A percentile compares a stretch with the other conserved stretches of the same genome.
These are phyloP conservation scores for Avicennia marina DNA, from an alignment of 257 asterid species.

Conservation along the genomic window DNA sequence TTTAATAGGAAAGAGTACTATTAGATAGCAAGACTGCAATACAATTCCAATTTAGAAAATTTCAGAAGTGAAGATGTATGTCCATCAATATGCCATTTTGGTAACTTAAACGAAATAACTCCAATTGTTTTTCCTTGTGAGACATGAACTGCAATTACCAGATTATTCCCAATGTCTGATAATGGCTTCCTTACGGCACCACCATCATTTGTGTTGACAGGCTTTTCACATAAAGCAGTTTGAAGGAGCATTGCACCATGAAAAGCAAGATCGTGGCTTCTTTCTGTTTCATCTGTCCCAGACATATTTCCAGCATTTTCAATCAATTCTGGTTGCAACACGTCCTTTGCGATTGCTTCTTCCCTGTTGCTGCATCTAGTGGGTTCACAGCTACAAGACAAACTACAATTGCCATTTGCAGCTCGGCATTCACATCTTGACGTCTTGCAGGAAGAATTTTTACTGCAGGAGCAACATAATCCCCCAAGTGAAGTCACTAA, in stretches of 20 bases:
- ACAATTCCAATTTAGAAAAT: no score
- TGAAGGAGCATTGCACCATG: constrained; percentile 88
- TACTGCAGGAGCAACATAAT: constrained; percentile 78
- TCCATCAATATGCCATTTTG: no score
- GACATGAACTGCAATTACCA: constrained; percentile 28
- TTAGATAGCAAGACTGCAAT: no score
- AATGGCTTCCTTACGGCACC: constrained; percentile 58
- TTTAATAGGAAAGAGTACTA: background rate
- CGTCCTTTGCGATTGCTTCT: constrained; percentile 11
- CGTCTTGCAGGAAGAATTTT: constrained; percentile 64
- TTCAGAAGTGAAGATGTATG: no score
- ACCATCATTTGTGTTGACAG: constrained; percentile 33
- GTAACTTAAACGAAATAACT: no score
- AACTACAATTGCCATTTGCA: constrained; percentile 42
- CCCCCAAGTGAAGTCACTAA: background rate
- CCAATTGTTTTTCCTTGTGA: no score
- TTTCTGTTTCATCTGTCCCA: constrained; percentile 37
- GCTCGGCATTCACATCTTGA: constrained; percentile 80
- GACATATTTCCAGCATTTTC: constrained; percentile 22
- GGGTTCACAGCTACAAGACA: constrained; percentile 54
- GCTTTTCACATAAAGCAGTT: constrained; percentile 69
- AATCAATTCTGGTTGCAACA: constrained; percentile 18
- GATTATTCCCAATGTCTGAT: constrained; percentile 83
- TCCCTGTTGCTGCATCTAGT: constrained; percentile 60
- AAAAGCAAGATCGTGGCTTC: constrained; percentile 46